Base-by-base conservation (phyloP, 192 early-diverging fungal genomes). In the Fimicolochytrium jonesii region DNA sequence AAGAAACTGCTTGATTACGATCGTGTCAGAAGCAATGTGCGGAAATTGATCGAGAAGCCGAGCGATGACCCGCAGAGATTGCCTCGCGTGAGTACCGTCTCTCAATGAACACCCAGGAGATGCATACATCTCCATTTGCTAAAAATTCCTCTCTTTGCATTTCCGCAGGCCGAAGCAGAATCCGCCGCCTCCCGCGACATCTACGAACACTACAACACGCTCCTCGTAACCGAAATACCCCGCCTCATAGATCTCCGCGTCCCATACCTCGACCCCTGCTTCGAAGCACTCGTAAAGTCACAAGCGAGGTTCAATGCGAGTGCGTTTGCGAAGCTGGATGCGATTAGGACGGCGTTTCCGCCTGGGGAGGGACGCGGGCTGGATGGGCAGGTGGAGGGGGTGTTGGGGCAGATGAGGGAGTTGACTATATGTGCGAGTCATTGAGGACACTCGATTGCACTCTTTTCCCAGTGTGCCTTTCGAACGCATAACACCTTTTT, bases 1-100 rank as follows among this genome's bases (percentile, higher is more conserved):
- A 88, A 90, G 61, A 93, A 95, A 62, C 64, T 92, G 20, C 76
- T 94, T 6, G 97, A 99, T 64, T 91, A 95, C 66, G 97, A 99
- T 60, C 74, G 84, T 34, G 75, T 82, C 5, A 74, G 82, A 7
- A 80, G 81, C 15, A 84, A 82, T 64, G 84, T 91, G 23, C 73
- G 87, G 22, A 94, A 93, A 69, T 70, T 92, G 68, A 85, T 92
- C 35, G 89, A 92, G 36, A 90, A 88, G 59, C 88, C 88, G 6
- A 76, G 76, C 4, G 84, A 88, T 59, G 94, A 95, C 56, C 67
- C 88, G 0, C 64, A 62, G 2, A 73, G 73, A 42, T 67, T 92
- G 47, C 83, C 86, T 43, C 56, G 74, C 51, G 86, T 88, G 72
- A 56, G 63, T 41, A 41, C n/a, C 9, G n/a, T 41, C n/a, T 56